A percentile compares a stretch with the other conserved stretches of the same genome.
These are phyloP conservation scores for Saturnispora serradocipensis DNA, from an alignment of 805 yeast genomes.

Conservation along the genomic window DNA sequence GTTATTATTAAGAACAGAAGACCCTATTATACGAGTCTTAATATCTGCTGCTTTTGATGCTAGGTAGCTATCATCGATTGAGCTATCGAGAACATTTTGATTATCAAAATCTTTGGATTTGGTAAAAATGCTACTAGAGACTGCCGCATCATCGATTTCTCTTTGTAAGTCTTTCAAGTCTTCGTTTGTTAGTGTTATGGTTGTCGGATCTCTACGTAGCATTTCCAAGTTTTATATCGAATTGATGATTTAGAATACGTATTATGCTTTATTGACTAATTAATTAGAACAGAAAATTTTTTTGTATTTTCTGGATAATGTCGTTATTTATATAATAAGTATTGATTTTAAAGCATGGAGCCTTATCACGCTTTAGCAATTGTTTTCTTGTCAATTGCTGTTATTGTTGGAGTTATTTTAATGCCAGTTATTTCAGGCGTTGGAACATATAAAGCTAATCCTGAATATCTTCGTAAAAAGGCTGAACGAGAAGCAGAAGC, in stretches of 20 bases:
- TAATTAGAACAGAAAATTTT: background rate
- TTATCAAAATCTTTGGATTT: background rate
- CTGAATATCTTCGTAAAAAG: conserved; percentile 8
- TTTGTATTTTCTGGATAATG: background rate
- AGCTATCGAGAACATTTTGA: background rate
- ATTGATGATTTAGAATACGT: background rate
- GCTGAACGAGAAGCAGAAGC: background rate
- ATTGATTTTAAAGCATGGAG: conserved; percentile 4
- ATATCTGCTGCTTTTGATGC: conserved; percentile 4
- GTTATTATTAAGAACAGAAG: background rate
- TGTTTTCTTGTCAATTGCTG: conserved; percentile 12
- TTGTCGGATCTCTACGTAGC: conserved; percentile 67
- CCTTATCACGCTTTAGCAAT: conserved; percentile 13
- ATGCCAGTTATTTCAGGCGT: conserved; percentile 24
- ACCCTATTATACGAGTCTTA: conserved; percentile 2
- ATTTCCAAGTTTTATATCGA: conserved; percentile 17
- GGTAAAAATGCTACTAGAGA: background rate
- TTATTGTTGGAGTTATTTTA: conserved; percentile 17
- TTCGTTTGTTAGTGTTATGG: conserved; percentile 56
- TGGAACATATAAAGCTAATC: conserved; percentile 21
- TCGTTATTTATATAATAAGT: background rate
- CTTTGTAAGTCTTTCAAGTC: conserved; percentile 37
- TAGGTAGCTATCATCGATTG: conserved; percentile 1
- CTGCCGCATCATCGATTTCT: background rate
- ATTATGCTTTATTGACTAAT: background rate